Base-by-base conservation (phyloP, 1,284 basidiomycete genomes). In the Singerocomus inundabilis region DNA sequence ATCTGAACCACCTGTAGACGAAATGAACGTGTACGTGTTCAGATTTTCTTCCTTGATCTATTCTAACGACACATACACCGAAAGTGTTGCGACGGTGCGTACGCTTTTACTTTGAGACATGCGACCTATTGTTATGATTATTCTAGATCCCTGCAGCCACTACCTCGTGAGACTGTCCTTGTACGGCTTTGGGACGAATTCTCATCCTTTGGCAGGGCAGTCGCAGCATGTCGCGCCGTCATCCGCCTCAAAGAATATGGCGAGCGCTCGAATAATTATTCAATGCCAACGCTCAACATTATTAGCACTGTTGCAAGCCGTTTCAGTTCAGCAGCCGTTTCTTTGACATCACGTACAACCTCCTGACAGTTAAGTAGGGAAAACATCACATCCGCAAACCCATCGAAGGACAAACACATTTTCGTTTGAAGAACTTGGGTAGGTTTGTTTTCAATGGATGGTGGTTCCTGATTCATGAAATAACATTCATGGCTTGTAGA, bases 91-190 rank as follows among this genome's bases (percentile, higher is more conserved):
- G 7, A 61, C 62, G 38, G 59, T 63, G 40, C 48, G 61, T 44
- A 34, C 16, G 5, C 16, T 13, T 26, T 29, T 26, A 10, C 10
- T 15, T 29, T 39, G 26, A 10, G 42, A 5, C 2, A 6, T 5
- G 24, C 18, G 5, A 11, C 8, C 36, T 36, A 4, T n/a, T 26
- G 31, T 59, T 25, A 11, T 13, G 12, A 25, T 32, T 13, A 18
- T 29, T 29, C 42, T 55, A 84, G 83, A 74, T 85, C 31, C 84
- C 84, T 30, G 82, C 84, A 37, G 82, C 82, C 15, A 76, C 79
- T 13, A 70, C 84, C 51, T 80, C 82, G 84, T 85, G 68, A 55
- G 77, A 60, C 21, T 1, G 28, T 21, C 36, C 25, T 5, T 21
- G 5, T 28, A 10, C 32, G 21, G 1, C 15, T 21, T 25, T 28